Evolutionary conservation across 805 yeast genomes (phyloP).

Genomic region (Saccharomycopsis guyanensis): DNA sequence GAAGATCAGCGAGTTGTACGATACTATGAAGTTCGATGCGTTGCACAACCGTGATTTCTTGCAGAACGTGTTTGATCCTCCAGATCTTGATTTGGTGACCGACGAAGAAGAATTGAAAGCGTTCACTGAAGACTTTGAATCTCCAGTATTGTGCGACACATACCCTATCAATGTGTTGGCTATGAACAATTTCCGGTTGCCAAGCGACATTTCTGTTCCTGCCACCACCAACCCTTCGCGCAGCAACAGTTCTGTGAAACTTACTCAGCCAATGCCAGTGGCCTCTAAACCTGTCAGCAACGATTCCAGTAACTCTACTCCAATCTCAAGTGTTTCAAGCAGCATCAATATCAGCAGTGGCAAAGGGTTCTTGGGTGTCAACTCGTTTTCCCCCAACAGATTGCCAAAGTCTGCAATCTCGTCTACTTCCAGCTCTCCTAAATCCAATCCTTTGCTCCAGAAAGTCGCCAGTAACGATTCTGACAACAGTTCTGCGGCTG

Average conservation of each 20-base stretch:
- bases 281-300: not conserved
- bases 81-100: constrained; percentile 30
- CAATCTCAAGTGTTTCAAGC: constrained; percentile 5
- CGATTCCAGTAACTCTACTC: constrained; percentile 7
- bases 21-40: constrained; percentile 98
- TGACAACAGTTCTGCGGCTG: constrained; percentile 32
- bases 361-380: not conserved
- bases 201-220: constrained; percentile 29
- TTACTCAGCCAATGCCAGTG: not conserved
- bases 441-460: not conserved
- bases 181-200: constrained; percentile 66
- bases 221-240: constrained; percentile 2
- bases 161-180: constrained; percentile 71
- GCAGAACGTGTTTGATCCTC: constrained; percentile 70
- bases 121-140: constrained; percentile 32
- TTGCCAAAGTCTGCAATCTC: not conserved
- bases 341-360: not conserved
- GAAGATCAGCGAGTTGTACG: constrained; percentile 91
- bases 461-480: constrained; percentile 4
- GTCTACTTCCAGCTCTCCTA: not conserved
- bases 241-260: constrained; percentile 7
- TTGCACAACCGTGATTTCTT: constrained; percentile 87
- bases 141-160: constrained; percentile 53
- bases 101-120: constrained; percentile 31
- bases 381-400: not conserved